Conservation (phyloP, 1,284 basidiomycete genomes). For the Moesziomyces antarcticus region DNA sequence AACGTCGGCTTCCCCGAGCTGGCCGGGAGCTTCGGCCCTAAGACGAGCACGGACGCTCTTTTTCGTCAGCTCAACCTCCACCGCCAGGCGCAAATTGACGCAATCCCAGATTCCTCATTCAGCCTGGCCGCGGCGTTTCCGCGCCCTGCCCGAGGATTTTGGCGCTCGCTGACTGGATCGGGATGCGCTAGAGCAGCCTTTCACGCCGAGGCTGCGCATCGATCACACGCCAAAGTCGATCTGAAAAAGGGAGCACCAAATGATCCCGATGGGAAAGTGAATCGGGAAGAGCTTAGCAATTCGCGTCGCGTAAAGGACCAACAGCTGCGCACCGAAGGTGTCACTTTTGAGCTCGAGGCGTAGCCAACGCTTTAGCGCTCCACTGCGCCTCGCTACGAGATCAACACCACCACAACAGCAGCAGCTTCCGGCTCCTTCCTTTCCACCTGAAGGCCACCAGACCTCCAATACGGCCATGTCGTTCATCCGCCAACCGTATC, state of each 20-base stretch:
- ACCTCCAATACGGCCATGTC: no score
- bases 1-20: no score
- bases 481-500: no score
- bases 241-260: not conserved
- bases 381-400: not conserved
- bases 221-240: not conserved
- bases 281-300: not conserved
- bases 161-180: no score
- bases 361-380: not conserved
- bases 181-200: no score
- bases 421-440: no score
- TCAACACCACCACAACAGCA: not conserved
- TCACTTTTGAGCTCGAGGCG: not conserved
- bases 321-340: not conserved
- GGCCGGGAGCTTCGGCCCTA: not conserved
- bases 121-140: not conserved
- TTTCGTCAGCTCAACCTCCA: constrained; percentile 14
- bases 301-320: not conserved
- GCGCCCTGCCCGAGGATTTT: no score
- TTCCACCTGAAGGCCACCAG: no score
- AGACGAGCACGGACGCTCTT: constrained; percentile 12
- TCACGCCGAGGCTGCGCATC: no score
- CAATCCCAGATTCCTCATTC: not conserved
- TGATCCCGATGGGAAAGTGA: not conserved
- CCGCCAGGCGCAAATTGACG: not conserved